phyloP scores from a whole-genome alignment of 768 basidiomycete species.

The Amyloporia xantha region DNA sequence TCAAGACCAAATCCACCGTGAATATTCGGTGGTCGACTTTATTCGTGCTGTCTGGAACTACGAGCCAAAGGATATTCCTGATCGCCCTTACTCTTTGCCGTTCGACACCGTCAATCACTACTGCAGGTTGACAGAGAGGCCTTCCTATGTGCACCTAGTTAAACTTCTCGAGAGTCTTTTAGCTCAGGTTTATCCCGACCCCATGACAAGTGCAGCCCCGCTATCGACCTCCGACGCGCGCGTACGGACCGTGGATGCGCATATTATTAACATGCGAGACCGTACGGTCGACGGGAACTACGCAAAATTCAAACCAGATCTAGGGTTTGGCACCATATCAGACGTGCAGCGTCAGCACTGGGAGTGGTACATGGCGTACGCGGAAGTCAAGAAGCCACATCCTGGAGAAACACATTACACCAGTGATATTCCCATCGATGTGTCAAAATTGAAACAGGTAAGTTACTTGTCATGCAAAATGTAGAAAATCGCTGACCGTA shows the following conservation, averaged over 20 bases:
- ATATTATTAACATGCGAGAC: neutral
- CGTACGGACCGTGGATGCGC: neutral
- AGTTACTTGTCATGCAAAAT: neutral
- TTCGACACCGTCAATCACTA: neutral
- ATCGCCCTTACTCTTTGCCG: neutral
- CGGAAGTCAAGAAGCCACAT: neutral
- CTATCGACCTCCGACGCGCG: too few relatives aligned
- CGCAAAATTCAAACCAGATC: neutral
- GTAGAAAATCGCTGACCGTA: too few relatives aligned
- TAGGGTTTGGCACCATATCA: neutral
- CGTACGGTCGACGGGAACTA: neutral
- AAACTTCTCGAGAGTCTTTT: neutral
- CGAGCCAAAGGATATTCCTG: neutral
- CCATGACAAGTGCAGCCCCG: too few relatives aligned
- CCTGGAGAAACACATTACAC: neutral
- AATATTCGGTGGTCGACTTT: constrained; percentile 4
- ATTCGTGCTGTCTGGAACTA: neutral
- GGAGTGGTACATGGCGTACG: neutral
- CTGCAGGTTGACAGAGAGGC: neutral
- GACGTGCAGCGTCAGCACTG: neutral
- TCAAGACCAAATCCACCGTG: neutral
- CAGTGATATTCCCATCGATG: neutral
- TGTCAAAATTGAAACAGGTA: neutral
- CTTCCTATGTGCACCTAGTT: neutral
- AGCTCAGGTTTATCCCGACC: neutral